Percentiles rank a stretch among this genome's conserved stretches.
These are phyloP conservation scores for Abrus precatorius DNA, from an alignment of 306 rosid species.

Conservation along the genomic window DNA sequence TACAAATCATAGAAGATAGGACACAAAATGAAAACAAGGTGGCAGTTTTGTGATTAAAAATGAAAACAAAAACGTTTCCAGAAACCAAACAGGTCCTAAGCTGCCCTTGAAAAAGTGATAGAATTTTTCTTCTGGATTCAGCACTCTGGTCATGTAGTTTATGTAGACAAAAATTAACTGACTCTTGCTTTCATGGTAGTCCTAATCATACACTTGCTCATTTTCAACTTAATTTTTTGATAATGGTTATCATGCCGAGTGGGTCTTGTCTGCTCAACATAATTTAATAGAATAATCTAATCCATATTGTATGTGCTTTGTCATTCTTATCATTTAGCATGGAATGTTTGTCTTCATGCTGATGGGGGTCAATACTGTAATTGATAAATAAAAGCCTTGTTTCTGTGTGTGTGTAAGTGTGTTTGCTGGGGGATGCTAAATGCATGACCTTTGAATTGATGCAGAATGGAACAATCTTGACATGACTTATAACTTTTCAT, in stretches of 20 bases:
- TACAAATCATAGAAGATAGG: no score
- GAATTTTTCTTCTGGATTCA: neutral
- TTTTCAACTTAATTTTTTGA: neutral
- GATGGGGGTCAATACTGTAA: neutral
- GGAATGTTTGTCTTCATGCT: neutral
- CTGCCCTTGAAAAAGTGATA: neutral
- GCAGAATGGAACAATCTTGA: neutral
- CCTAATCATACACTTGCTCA: neutral
- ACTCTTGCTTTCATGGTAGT: neutral
- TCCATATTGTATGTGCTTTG: neutral
- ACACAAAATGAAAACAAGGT: no score
- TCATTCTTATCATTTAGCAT: conserved; percentile 1
- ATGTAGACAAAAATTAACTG: neutral
- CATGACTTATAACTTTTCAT: neutral
- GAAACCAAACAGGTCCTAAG: no score
- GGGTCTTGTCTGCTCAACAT: neutral
- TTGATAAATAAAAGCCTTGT: neutral
- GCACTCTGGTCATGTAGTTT: neutral
- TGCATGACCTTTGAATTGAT: neutral
- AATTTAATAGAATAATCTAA: neutral
- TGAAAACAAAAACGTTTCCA: no score
- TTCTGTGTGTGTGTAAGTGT: neutral
- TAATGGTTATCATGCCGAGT: neutral
- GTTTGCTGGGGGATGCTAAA: neutral
- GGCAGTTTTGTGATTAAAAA: no score